Base-by-base conservation (phyloP, 768 basidiomycete species). In the Russula vinacea region DNA sequence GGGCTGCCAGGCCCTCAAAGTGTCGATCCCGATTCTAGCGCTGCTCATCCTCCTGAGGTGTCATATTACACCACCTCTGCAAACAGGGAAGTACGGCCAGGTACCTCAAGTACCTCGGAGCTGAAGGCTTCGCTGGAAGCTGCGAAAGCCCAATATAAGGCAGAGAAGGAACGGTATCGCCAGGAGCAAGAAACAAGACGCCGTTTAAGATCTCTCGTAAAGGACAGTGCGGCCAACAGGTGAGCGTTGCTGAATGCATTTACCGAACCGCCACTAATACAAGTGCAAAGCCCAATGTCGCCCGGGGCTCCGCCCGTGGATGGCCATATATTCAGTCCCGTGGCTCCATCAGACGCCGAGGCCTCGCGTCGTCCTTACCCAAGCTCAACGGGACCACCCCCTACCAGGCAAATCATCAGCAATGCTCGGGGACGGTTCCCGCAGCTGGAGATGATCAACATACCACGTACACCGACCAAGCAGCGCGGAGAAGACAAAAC, bases 151-250 rank as follows among this genome's bases (percentile, higher is more conserved):
- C 74, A 75, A 26, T 92, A 92, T 73, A 88, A 83, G 74, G 79
- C 78, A 1, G 82, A 85, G 73, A 92, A 92, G 70, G 88, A 89
- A 69, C 78, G 77, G 26, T 89, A 90, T 69, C 81, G 88, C 33
- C 75, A 76, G 67, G 83, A 85, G 58, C 80, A 83, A 58, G 83
- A 84, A 54, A 75, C 76, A 29, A 81, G 71, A 56, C 71, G 70
- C 16, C 64, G 58, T 39, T 47, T 51, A 58, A 62, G 54, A 49
- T 57, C 17, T 37, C 22, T 40, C 13, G 19, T 17, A 14, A 56
- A 37, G 40, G 56, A 68, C 10, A 35, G 51, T 8, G 45, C 40
- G 9, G 39, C 10, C 22, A 40, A 56, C 29, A 68, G 65, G 65
- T 67, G 22, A 58, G 60, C 52, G 17, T 17, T 39, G 26, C 6